phyloP scores from a whole-genome alignment of 768 basidiomycete genomes.

The Kondoa subrosea region DNA sequence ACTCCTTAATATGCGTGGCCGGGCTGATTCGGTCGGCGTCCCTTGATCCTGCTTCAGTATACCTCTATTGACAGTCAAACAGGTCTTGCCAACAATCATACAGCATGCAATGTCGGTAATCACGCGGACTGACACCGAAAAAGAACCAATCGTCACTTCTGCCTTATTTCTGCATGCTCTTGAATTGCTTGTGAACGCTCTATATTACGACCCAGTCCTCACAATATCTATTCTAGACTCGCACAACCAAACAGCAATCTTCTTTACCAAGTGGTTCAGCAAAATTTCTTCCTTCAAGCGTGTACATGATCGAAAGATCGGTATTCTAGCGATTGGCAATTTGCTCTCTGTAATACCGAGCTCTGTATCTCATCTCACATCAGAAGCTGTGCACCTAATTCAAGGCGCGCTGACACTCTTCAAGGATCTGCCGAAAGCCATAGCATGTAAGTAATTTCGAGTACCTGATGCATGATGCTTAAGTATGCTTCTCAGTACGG shows the following conservation, averaged over 20 bases:
- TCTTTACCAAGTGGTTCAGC: conserved; percentile 76
- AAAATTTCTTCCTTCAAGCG: conserved; percentile 45
- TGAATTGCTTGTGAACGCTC: conserved; percentile 62
- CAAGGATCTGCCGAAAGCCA: not conserved
- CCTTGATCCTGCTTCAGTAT: not conserved
- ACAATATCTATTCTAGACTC: conserved; percentile 58
- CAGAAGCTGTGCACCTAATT: not conserved
- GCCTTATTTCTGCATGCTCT: conserved; percentile 59
- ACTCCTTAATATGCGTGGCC: conserved; percentile 59
- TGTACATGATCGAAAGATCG: conserved; percentile 79
- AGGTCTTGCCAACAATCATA: conserved; percentile 40
- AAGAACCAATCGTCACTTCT: conserved; percentile 41
- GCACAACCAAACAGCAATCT: conserved; percentile 47
- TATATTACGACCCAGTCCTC: conserved; percentile 66
- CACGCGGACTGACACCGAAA: conserved; percentile 25
- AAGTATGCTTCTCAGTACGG: not conserved
- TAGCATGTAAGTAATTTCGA: not conserved
- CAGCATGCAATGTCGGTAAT: conserved; percentile 46
- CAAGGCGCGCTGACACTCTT: not conserved
- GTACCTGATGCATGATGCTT: not conserved
- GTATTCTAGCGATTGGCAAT: conserved; percentile 56
- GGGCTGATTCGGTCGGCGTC: conserved; percentile 53
- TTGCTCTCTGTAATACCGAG: conserved; percentile 46
- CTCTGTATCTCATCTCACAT: conserved; percentile 27
- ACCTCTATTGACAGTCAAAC: conserved; percentile 8